A percentile compares a stretch with the other conserved stretches of the same genome.
Conservation (phyloP, 371 early-diverging fungal genomes). For the Apophysomyces ossiformis region DNA sequence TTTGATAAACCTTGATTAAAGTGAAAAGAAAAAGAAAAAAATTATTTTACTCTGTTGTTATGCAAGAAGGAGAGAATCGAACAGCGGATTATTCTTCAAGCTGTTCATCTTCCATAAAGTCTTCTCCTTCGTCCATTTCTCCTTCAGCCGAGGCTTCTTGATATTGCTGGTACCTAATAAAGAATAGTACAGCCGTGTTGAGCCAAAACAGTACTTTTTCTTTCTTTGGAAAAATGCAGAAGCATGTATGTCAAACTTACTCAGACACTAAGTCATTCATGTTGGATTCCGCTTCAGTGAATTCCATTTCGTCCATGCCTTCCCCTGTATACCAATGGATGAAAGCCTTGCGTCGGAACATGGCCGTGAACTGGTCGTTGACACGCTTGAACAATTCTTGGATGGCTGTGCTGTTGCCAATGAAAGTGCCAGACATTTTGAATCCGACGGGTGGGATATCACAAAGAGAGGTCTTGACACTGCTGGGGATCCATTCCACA, state of each 20-base stretch:
- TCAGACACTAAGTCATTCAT: conserved; percentile 97
- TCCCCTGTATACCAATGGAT: conserved; percentile 94
- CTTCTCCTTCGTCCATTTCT: conserved; percentile 14
- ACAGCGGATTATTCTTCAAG: background rate
- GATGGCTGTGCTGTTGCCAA: conserved; percentile 97
- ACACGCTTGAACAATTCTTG: conserved; percentile 97
- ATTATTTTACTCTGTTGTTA: background rate
- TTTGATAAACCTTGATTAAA: no score
- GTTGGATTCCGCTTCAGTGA: conserved; percentile 91
- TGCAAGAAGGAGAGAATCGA: background rate
- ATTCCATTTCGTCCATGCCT: conserved; percentile 96
- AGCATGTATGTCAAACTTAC: conserved; percentile 59
- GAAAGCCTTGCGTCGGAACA: conserved; percentile 92
- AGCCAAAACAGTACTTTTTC: conserved; percentile 32
- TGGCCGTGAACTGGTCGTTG: conserved; percentile 87
- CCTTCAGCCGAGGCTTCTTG: conserved; percentile 18
- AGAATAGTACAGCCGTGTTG: conserved; percentile 1
- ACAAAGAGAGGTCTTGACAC: conserved; percentile 96
- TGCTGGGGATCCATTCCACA: conserved; percentile 99
- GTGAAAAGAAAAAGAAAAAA: no score
- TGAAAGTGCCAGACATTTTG: conserved; percentile 95
- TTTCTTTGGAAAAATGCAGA: conserved; percentile 77
- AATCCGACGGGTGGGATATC: conserved; percentile 94
- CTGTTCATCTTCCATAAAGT: conserved; percentile 13
- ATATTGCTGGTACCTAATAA: conserved; percentile 22